Conservation (phyloP, 2,329 filamentous ascomycete species). For the Pestalotiopsis sp. region DNA sequence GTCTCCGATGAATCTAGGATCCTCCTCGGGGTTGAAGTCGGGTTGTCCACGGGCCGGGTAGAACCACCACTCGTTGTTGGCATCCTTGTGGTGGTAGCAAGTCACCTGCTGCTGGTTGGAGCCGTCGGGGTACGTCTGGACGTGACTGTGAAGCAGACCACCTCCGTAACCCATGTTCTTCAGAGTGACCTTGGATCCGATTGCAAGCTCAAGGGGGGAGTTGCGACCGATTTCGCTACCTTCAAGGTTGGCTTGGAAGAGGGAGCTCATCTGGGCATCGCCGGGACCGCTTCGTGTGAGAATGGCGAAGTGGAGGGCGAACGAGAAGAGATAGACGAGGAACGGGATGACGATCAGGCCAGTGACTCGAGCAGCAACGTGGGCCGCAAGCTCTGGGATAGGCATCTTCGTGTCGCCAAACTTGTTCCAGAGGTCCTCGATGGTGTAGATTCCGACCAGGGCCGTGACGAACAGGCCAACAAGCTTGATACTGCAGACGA, state of each 20-base stretch:
- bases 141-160: conserved; percentile 92
- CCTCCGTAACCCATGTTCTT: conserved; percentile 99
- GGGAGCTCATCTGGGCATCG: conserved; percentile 99
- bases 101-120: conserved; percentile 95
- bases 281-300: conserved; percentile 92
- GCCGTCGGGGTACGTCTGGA: conserved; percentile 94
- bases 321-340: conserved; percentile 92
- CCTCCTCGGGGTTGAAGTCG: conserved; percentile 71
- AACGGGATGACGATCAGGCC: conserved; percentile 88
- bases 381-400: conserved; percentile 63
- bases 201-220: conserved; percentile 88
- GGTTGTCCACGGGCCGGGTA: conserved; percentile 84
- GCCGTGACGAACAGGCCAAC: conserved; percentile 96
- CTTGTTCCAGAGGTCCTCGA: conserved; percentile 97
- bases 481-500: conserved; percentile 98
- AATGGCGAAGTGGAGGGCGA: conserved; percentile 92
- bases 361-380: conserved; percentile 77
- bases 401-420: conserved; percentile 95
- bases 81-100: conserved; percentile 99
- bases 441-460: conserved; percentile 91
- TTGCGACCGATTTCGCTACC: conserved; percentile 94
- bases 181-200: conserved; percentile 86
- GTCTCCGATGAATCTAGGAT: conserved; percentile 76
- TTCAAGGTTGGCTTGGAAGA: conserved; percentile 95
- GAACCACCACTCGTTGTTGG: conserved; percentile 99